These are phyloP conservation scores for Lenzites betulinus DNA, from an alignment of 768 basidiomycete species.

Conservation along the genomic window DNA sequence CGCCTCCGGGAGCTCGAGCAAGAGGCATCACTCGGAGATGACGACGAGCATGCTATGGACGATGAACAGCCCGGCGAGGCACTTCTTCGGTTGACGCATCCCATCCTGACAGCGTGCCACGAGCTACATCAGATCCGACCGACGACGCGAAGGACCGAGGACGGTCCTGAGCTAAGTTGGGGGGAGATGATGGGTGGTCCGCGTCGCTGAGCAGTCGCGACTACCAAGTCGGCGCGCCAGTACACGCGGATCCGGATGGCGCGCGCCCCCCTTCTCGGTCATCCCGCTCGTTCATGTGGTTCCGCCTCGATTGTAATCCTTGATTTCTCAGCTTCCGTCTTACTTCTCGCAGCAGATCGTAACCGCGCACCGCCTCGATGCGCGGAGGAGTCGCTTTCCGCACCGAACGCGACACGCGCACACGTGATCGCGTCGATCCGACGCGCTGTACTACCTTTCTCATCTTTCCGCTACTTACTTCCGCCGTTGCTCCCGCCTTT, in stretches of 20 bases:
- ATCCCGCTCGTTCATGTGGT: too few relatives aligned
- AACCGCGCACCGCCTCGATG: too few relatives aligned
- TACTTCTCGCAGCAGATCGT: too few relatives aligned
- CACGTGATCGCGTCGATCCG: too few relatives aligned
- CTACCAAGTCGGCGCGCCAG: background rate
- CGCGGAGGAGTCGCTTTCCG: too few relatives aligned
- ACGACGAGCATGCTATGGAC: background rate
- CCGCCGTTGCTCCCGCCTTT: too few relatives aligned
- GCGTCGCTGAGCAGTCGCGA: background rate
- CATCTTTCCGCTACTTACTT: too few relatives aligned
- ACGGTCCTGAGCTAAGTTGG: slow-evolving; percentile 8
- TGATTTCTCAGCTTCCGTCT: too few relatives aligned
- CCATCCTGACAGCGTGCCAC: background rate
- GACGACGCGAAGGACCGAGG: background rate
- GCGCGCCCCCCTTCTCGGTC: too few relatives aligned
- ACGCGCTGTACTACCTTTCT: too few relatives aligned
- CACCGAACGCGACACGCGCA: too few relatives aligned
- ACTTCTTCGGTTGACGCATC: background rate
- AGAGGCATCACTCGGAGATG: background rate
- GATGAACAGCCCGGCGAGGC: background rate
- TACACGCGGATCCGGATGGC: background rate
- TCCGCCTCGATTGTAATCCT: too few relatives aligned
- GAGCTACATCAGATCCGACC: background rate
- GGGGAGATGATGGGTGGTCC: background rate
- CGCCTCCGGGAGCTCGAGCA: slow-evolving; percentile 12